Conservation (phyloP, 1,139 yeast species). For the Lodderomyces metapsilosis region DNA sequence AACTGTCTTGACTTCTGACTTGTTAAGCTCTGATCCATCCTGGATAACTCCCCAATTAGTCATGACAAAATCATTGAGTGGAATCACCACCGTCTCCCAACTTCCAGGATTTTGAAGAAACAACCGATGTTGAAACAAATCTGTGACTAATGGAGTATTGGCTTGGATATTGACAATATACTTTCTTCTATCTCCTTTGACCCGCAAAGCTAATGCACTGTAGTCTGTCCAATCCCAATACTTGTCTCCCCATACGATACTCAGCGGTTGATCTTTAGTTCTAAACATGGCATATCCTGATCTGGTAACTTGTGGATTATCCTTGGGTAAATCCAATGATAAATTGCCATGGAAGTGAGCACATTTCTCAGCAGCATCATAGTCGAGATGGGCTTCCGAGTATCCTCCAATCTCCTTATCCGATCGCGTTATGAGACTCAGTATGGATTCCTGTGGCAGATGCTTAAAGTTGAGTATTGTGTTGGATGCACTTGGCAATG, state of each 20-base stretch:
- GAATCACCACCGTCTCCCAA: slow-evolving; percentile 83
- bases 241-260: slow-evolving; percentile 44
- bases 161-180: slow-evolving; percentile 81
- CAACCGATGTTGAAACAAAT: slow-evolving; percentile 77
- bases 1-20: slow-evolving; percentile 64
- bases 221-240: slow-evolving; percentile 66
- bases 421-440: slow-evolving; percentile 56
- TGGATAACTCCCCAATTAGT: slow-evolving; percentile 83
- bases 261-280: slow-evolving; percentile 60
- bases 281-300: slow-evolving; percentile 90
- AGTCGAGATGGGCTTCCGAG: slow-evolving; percentile 59
- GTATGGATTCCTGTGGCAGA: slow-evolving; percentile 39
- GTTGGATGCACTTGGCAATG: slow-evolving; percentile 30
- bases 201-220: slow-evolving; percentile 63
- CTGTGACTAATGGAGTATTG: slow-evolving; percentile 74
- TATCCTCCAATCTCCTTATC: slow-evolving; percentile 80
- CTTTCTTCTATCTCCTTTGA: slow-evolving; percentile 71
- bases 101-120: slow-evolving; percentile 71
- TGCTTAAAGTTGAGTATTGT: slow-evolving; percentile 58
- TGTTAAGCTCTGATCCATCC: slow-evolving; percentile 61
- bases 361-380: slow-evolving; percentile 33
- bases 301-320: slow-evolving; percentile 63
- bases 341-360: slow-evolving; percentile 72
- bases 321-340: slow-evolving; percentile 71
- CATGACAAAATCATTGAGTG: slow-evolving; percentile 74